Conservation (phyloP, 2,329 filamentous ascomycete genomes). For the Fulvia fulva region DNA sequence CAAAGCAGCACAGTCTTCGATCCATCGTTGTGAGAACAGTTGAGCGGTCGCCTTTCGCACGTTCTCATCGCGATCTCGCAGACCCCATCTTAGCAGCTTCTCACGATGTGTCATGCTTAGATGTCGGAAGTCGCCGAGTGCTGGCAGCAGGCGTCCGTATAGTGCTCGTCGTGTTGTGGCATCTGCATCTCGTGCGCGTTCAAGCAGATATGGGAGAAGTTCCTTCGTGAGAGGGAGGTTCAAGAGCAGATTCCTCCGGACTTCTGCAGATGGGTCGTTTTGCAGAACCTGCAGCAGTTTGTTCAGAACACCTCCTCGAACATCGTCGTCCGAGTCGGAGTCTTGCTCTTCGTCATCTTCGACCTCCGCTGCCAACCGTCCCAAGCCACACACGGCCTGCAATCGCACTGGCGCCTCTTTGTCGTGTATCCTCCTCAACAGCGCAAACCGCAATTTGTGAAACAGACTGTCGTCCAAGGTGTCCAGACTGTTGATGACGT, state of each 20-base stretch:
- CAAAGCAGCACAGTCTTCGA: constrained; percentile 82
- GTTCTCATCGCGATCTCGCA: constrained; percentile 89
- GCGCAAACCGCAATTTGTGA: constrained; percentile 69
- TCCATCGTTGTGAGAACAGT: constrained; percentile 93
- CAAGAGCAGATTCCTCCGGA: constrained; percentile 78
- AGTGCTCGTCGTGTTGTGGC: constrained; percentile 76
- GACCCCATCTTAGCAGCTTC: constrained; percentile 89
- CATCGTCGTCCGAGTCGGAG: constrained; percentile 64
- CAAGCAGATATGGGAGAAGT: constrained; percentile 81
- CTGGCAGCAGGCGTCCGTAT: constrained; percentile 81
- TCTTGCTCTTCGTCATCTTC: constrained; percentile 64
- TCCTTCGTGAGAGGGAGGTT: constrained; percentile 83
- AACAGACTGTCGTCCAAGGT: constrained; percentile 91
- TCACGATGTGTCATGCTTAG: constrained; percentile 90
- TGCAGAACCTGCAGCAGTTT: constrained; percentile 85
- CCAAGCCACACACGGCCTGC: constrained; percentile 88
- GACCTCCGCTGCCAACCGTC: constrained; percentile 69
- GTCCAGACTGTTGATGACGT: constrained; percentile 88
- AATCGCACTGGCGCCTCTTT: constrained; percentile 90
- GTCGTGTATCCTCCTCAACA: constrained; percentile 83
- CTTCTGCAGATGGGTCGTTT: constrained; percentile 91
- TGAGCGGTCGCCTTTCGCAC: constrained; percentile 88
- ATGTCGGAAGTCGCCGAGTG: constrained; percentile 89
- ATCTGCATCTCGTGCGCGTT: constrained; percentile 86
- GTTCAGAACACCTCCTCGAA: constrained; percentile 65